Percentiles rank a stretch among this genome's conserved stretches.
phyloP scores from a whole-genome alignment of 2,329 filamentous ascomycete species.

The Dactylonectria estremocensis region DNA sequence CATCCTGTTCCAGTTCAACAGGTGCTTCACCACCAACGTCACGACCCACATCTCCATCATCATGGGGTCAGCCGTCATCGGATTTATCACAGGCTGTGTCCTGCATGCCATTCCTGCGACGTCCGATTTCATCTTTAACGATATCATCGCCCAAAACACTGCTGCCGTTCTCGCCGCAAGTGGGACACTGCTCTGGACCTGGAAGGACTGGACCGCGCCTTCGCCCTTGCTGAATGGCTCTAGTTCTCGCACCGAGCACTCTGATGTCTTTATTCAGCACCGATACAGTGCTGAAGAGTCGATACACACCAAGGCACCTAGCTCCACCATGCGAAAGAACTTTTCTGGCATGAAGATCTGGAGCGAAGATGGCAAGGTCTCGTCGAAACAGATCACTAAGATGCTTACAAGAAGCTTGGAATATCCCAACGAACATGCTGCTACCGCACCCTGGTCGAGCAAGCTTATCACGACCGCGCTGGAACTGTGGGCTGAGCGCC shows the following conservation, averaged over 20 bases:
- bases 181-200: constrained; percentile 31
- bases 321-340: constrained; percentile 9
- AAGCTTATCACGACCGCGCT: constrained; percentile 7
- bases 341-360: constrained; percentile 23
- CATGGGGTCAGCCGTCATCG: constrained; percentile 29
- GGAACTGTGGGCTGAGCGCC: constrained; percentile 14
- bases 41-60: constrained; percentile 30
- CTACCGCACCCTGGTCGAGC: constrained; percentile 6
- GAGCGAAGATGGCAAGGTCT: constrained; percentile 21
- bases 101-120: constrained; percentile 30
- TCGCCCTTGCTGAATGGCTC: background rate
- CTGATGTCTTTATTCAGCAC: constrained; percentile 8
- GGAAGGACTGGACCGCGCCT: constrained; percentile 27
- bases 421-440: constrained; percentile 9
- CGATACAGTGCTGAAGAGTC: constrained; percentile 13
- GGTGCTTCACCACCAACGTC: constrained; percentile 35
- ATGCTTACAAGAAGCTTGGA: constrained; percentile 5
- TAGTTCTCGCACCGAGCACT: background rate
- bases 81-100: constrained; percentile 31
- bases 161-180: constrained; percentile 26
- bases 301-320: background rate
- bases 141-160: constrained; percentile 29
- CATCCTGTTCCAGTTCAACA: constrained; percentile 37
- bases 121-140: constrained; percentile 26
- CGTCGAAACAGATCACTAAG: constrained; percentile 10